Percentiles rank a stretch among this genome's conserved stretches.
Evolutionary conservation across 176 grass and related monocot genomes (phyloP).

Genomic region (Calamus simplicifolius): DNA sequence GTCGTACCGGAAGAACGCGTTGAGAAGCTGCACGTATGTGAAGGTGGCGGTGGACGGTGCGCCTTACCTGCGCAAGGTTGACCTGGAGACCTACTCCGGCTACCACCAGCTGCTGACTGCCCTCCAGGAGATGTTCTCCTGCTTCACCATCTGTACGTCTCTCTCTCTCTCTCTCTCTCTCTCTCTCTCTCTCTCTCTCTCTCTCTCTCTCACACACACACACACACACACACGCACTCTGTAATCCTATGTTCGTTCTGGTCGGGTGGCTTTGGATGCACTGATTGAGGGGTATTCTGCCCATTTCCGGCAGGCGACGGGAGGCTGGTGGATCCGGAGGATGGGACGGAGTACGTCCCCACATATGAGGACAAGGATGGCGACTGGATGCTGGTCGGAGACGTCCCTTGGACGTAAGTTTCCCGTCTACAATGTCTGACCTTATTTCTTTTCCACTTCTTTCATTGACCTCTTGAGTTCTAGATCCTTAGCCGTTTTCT

Average conservation of each 20-base stretch:
- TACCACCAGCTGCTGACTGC: conserved; percentile 73
- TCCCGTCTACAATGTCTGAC: too few species aligned
- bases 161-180: background rate
- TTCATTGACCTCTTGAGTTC: too few species aligned
- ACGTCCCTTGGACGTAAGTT: conserved; percentile 92
- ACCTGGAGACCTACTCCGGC: conserved; percentile 56
- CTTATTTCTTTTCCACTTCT: background rate
- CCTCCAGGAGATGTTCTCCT: conserved; percentile 93
- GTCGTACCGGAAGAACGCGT: conserved; percentile 64
- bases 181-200: too few species aligned
- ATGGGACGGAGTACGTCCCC: conserved; percentile 65
- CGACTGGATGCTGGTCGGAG: conserved; percentile 96
- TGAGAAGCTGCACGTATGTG: conserved; percentile 70
- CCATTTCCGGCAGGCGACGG: conserved; percentile 31
- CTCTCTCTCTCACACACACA: too few species aligned
- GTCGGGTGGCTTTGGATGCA: background rate
- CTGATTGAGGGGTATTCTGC: background rate
- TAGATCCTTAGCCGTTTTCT: too few species aligned
- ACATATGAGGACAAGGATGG: conserved; percentile 96
- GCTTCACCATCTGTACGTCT: conserved; percentile 82
- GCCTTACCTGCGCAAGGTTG: conserved; percentile 90
- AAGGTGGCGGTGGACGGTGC: conserved; percentile 96
- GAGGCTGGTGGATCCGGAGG: conserved; percentile 58
- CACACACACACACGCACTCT: too few species aligned
- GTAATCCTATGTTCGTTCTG: too few species aligned